Evolutionary conservation across 805 yeast genomes (phyloP), one percentile per base, ranked within the genome.

Genomic region (Ogataea pini): DNA sequence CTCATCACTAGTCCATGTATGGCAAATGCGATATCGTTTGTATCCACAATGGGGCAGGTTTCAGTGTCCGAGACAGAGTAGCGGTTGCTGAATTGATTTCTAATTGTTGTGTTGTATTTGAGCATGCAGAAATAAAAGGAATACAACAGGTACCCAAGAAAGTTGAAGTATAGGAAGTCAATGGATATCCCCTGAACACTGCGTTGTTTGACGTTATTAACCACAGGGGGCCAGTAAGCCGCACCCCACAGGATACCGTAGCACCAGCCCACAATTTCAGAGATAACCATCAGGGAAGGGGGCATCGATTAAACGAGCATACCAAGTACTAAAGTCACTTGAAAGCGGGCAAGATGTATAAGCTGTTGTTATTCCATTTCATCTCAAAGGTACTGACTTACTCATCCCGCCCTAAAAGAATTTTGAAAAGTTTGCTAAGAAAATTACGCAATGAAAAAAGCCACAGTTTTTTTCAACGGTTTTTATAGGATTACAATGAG

Each of bases 181-280:
- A 59, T 50, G 4, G 63, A 56, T n/a, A 59, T 36, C 2, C 63
- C 63, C 41, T 58, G 55, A 12, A 59, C 52, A 16, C 55, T 50
- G 28, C 52, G 47, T 33, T 51, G 44, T 29, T 44, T 53, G 37
- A 49, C 42, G 41, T 58, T 58, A 17, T 55, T 48, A 24, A 59
- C 13, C n/a, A 58, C 39, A 9, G 63, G 62, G 5, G 62, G 61
- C 51, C 51, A 55, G n/a, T 50, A 52, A 10, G 54, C 58, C 12
- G 55, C 31, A 3, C 59, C 57, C 63, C 63, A 59, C 2, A 47
- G 41, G 3, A 51, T n/a, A 13, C 54, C 52, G 32, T 59, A 59
- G 8, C 43, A 20, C 54, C 59, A 57, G 7, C 62, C 62, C 12
- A 49, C 44, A 3, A 42, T 12, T 14, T 44, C 37, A 6, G 59